Percentiles rank a stretch among this genome's conserved stretches.
phyloP scores from a whole-genome alignment of 805 yeast species.

The Suhomyces sp. region DNA sequence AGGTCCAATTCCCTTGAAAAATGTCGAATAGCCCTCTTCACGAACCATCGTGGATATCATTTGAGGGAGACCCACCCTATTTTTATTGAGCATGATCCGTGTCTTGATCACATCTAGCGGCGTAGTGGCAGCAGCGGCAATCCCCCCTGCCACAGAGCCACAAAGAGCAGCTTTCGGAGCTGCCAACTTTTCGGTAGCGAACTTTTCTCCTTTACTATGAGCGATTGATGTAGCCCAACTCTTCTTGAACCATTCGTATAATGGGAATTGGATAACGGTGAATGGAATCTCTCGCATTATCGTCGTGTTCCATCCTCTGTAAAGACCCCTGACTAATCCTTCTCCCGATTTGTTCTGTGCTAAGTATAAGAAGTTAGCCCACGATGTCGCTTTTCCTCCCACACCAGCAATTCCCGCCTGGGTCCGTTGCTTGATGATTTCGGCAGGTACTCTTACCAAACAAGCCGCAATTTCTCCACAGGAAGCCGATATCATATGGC shows the following conservation, averaged over 20 bases:
- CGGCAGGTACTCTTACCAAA: constrained; percentile 92
- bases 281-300: constrained; percentile 95
- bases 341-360: constrained; percentile 69
- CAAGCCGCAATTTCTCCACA: constrained; percentile 93
- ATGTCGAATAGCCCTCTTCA: constrained; percentile 75
- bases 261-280: constrained; percentile 92
- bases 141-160: constrained; percentile 79
- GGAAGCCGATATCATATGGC: constrained; percentile 88
- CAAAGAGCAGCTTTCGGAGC: constrained; percentile 81
- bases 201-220: too few species aligned
- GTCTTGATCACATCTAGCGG: constrained; percentile 81
- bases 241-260: constrained; percentile 79
- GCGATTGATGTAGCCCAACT: constrained; percentile 37
- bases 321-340: constrained; percentile 74
- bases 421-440: constrained; percentile 91
- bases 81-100: constrained; percentile 74
- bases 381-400: constrained; percentile 52
- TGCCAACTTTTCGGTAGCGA: constrained; percentile 43
- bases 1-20: constrained; percentile 87
- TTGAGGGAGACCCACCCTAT: constrained; percentile 43
- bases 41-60: constrained; percentile 53
- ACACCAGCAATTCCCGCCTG: constrained; percentile 51
- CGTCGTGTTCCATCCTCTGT: constrained; percentile 92
- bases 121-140: constrained; percentile 79
- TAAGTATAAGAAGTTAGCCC: constrained; percentile 63